Evolutionary conservation across 208 protist species (phyloP).

Genomic region (Acanthamoeba polyphaga): DNA sequence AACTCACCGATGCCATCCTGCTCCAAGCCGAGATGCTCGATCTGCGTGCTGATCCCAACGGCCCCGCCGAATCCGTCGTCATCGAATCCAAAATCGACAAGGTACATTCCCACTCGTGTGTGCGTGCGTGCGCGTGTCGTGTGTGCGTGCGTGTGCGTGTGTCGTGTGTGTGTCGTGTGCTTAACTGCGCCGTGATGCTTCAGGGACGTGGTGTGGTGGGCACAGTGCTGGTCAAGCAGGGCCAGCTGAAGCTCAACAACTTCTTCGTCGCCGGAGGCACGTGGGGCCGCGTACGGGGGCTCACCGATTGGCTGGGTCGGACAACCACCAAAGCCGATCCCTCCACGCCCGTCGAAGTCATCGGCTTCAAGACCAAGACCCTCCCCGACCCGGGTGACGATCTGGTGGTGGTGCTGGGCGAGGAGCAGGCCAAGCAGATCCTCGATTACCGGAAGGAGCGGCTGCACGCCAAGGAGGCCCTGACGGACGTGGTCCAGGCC

Average conservation of each 20-base stretch:
- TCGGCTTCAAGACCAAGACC: slow-evolving; percentile 83
- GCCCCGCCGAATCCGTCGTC: slow-evolving; percentile 92
- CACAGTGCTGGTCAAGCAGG: slow-evolving; percentile 83
- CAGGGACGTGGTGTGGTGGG: slow-evolving; percentile 47
- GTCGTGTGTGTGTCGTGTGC: not conserved
- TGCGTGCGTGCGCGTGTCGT: not conserved
- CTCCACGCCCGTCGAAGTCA: slow-evolving; percentile 82
- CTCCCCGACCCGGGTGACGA: slow-evolving; percentile 84
- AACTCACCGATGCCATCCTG: slow-evolving; percentile 94
- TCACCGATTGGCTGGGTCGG: slow-evolving; percentile 67
- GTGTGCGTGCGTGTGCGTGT: not conserved
- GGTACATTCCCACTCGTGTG: slow-evolving; percentile 44
- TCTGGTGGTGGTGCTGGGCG: slow-evolving; percentile 76
- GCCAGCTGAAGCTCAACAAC: slow-evolving; percentile 84
- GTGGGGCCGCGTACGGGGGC: slow-evolving; percentile 82
- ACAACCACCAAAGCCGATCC: slow-evolving; percentile 76
- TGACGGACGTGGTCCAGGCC: not conserved
- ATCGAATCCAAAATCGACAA: slow-evolving; percentile 91
- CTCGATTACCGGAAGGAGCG: slow-evolving; percentile 77
- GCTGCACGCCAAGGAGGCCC: slow-evolving; percentile 33
- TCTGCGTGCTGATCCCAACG: slow-evolving; percentile 90
- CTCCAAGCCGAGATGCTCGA: slow-evolving; percentile 95
- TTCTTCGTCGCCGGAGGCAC: slow-evolving; percentile 83
- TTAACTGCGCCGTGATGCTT: not conserved
- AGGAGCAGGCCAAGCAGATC: slow-evolving; percentile 82